phyloP scores from a whole-genome alignment of 2,329 filamentous ascomycete species.

The Nakataea oryzae region DNA sequence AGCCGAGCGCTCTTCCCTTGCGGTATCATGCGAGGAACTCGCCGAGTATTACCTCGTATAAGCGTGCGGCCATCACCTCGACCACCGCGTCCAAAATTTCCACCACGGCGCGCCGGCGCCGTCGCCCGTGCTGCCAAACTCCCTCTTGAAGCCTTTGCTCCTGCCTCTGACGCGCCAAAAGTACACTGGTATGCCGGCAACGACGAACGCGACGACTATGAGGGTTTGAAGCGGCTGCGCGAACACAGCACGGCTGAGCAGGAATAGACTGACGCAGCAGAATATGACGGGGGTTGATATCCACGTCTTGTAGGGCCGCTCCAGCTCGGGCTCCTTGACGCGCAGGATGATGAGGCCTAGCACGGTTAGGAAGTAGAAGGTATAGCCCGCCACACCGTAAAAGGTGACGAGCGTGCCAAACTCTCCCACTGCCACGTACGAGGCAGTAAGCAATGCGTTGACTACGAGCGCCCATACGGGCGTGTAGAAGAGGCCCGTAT shows the following conservation, averaged over 20 bases:
- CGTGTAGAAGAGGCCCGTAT: conserved; percentile 78
- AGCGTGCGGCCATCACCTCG: neutral
- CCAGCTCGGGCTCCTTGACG: conserved; percentile 76
- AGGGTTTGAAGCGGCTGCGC: conserved; percentile 84
- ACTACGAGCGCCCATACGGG: conserved; percentile 86
- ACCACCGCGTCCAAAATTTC: conserved; percentile 47
- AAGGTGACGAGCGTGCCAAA: conserved; percentile 91
- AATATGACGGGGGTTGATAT: conserved; percentile 96
- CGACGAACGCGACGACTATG: conserved; percentile 75
- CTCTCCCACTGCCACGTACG: conserved; percentile 79
- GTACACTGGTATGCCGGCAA: conserved; percentile 76
- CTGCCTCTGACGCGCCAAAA: conserved; percentile 69
- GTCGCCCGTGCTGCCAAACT: conserved; percentile 15
- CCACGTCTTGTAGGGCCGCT: conserved; percentile 91
- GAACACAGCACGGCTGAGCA: conserved; percentile 81
- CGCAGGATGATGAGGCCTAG: conserved; percentile 84
- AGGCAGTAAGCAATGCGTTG: conserved; percentile 62
- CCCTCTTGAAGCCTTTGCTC: conserved; percentile 37
- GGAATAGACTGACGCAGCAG: conserved; percentile 91
- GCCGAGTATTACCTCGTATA: neutral
- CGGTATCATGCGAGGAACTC: neutral
- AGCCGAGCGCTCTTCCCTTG: neutral
- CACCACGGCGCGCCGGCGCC: conserved; percentile 32
- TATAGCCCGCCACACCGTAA: conserved; percentile 93
- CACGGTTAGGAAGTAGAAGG: conserved; percentile 94